These are phyloP conservation scores for Penicillium cosmopolitanum DNA, from an alignment of 495 filamentous ascomycete genomes.

Conservation along the genomic window DNA sequence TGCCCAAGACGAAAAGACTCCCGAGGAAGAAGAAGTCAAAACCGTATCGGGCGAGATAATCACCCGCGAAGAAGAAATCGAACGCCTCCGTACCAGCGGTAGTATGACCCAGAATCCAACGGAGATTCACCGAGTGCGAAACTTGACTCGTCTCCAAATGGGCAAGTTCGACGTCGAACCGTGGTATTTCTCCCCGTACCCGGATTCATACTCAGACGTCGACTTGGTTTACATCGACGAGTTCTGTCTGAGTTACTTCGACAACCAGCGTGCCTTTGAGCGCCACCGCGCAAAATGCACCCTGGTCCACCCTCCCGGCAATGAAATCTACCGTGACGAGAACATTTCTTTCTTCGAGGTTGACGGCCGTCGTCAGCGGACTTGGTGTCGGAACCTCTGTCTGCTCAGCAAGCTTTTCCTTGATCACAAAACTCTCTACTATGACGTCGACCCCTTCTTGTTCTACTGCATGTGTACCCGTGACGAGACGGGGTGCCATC, in stretches of 20 bases:
- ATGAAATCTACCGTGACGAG: slow-evolving; percentile 97
- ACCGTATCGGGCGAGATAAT: slow-evolving; percentile 55
- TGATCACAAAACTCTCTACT: slow-evolving; percentile 99
- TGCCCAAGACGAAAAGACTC: slow-evolving; percentile 52
- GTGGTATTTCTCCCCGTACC: slow-evolving; percentile 99
- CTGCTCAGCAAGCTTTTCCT: slow-evolving; percentile 94
- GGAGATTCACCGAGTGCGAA: slow-evolving; percentile 94
- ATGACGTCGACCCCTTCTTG: slow-evolving; percentile 97
- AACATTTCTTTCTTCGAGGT: slow-evolving; percentile 97
- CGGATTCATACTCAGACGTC: slow-evolving; percentile 79
- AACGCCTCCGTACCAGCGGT: slow-evolving; percentile 87
- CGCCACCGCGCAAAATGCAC: slow-evolving; percentile 91
- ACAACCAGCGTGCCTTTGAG: slow-evolving; percentile 73
- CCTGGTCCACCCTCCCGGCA: slow-evolving; percentile 89
- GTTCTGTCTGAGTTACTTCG: slow-evolving; percentile 92
- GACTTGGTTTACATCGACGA: slow-evolving; percentile 96
- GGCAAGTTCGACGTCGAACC: slow-evolving; percentile 89
- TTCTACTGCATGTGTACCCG: slow-evolving; percentile 98
- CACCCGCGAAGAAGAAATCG: slow-evolving; percentile 90
- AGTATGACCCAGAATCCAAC: slow-evolving; percentile 99
- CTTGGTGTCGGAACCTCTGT: slow-evolving; percentile 96
- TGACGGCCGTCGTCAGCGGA: slow-evolving; percentile 90
- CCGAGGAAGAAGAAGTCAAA: slow-evolving; percentile 37
- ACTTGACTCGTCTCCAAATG: slow-evolving; percentile 90
- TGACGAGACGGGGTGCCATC: slow-evolving; percentile 83